phyloP scores from a whole-genome alignment of 495 filamentous ascomycete species.

The Hyaloscypha hepaticicola region DNA sequence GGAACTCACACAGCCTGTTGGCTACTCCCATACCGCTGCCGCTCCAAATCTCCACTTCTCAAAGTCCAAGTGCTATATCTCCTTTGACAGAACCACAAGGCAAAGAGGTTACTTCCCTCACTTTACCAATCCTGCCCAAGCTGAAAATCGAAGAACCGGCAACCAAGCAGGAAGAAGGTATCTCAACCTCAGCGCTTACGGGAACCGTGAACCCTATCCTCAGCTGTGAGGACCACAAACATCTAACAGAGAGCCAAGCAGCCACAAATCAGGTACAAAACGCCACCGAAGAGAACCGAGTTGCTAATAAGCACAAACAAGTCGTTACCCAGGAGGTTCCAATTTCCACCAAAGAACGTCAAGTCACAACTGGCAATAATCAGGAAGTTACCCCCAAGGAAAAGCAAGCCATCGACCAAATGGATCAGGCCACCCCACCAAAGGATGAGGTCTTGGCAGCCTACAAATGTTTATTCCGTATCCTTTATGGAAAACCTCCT shows the following conservation, averaged over 20 bases:
- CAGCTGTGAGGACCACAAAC: background rate
- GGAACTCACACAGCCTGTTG: background rate
- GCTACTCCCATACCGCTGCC: background rate
- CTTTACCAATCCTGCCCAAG: background rate
- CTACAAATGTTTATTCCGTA: slow-evolving; percentile 21
- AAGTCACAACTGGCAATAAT: background rate
- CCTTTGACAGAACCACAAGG: background rate
- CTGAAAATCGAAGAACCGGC: background rate
- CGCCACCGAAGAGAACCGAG: background rate
- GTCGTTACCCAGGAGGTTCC: background rate
- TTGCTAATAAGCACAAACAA: background rate
- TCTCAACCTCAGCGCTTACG: background rate
- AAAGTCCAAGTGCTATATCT: background rate
- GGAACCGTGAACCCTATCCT: background rate
- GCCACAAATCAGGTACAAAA: background rate
- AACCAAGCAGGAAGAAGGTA: background rate
- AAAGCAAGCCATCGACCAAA: background rate
- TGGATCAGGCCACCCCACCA: background rate
- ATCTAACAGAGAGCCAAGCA: background rate
- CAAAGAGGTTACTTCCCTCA: background rate
- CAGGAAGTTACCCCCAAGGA: background rate
- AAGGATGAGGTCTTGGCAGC: slow-evolving; percentile 6
- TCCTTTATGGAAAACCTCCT: background rate
- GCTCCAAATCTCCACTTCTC: background rate
- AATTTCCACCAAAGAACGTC: background rate